Base-by-base conservation (phyloP, 202 grass and related monocot species). In the Tripidium arundinaceum region DNA sequence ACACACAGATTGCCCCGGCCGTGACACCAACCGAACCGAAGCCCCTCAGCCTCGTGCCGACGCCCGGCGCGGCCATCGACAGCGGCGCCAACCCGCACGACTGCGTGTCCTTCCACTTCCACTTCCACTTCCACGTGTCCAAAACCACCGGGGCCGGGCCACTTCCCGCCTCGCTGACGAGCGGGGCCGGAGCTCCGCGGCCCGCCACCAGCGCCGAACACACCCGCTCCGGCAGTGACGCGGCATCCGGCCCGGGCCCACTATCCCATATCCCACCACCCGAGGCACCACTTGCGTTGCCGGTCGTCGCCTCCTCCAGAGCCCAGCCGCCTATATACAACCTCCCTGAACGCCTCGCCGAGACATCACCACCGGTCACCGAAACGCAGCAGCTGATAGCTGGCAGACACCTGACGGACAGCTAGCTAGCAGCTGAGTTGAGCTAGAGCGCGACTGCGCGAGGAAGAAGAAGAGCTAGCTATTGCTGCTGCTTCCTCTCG, bases 61-160 rank as follows among this genome's bases (percentile, higher is more conserved):
- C 16, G 42, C 42, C 42, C 42, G 12, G 13, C 43, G 43, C 13
- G 50, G n/a, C 54, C 54, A n/a, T 21, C 16, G 45, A 18, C 76
- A 55, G 29, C 62, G 31, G n/a, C 46, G 76, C 63, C 76, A 37
- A 66, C 45, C 63, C 47, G 76, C 63, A 39, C 77, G 73, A 60
- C 74, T 57, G 74, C 38, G n/a, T n/a, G n/a, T n/a, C n/a, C n/a
- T n/a, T n/a, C 58, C 24, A n/a, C 45, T 57, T 28, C 39, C 59
- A n/a, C n/a, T 24, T 62, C 21, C 40, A 6, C 61, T 2, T 27
- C 31, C 59, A 67, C 76, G 76, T 67, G 76, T 16, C 15, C 7
- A n/a, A n/a, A n/a, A n/a, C 40, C 40, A 58, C 54, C 54, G 52
- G 8, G 3, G 52, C 52, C 52, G 52, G 8, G 9, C 28, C 14